phyloP scores from a whole-genome alignment of 129 eudicot species.

The Helichrysum umbraculigerum region DNA sequence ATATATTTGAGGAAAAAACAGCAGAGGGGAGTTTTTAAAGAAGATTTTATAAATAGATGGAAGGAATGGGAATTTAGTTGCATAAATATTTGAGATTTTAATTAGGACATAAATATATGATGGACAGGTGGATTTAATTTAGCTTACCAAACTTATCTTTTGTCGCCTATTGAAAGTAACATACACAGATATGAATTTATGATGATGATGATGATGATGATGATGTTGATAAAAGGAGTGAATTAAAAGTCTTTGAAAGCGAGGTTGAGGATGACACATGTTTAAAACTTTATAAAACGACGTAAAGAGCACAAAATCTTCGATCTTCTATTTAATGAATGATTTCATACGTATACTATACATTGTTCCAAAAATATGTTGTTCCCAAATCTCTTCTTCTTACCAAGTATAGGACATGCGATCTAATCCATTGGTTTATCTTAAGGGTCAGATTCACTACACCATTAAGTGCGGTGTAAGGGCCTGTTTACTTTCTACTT shows the following conservation, averaged over 20 bases:
- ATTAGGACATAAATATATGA: not conserved
- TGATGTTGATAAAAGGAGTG: conserved; percentile 12
- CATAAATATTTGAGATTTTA: conserved; percentile 31
- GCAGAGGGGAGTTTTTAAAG: conserved; percentile 3
- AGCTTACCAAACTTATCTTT: conserved; percentile 43
- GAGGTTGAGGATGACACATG: conserved; percentile 15
- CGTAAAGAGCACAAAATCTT: no score
- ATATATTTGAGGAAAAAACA: no score
- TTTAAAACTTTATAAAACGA: no score
- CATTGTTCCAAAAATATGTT: no score
- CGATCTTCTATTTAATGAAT: no score
- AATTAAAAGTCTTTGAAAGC: conserved; percentile 25
- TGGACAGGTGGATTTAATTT: conserved; percentile 39
- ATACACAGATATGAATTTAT: not conserved
- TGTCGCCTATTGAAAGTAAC: not conserved
- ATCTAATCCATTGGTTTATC: no score
- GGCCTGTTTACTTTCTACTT: no score
- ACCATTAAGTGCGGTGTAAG: no score
- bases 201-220: not conserved
- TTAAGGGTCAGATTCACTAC: no score
- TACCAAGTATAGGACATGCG: no score
- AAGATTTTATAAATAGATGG: conserved; percentile 4
- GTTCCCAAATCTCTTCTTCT: no score
- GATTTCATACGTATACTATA: no score
- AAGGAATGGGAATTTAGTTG: conserved; percentile 27